Evolutionary conservation across 1,284 basidiomycete genomes (phyloP).

Genomic region (Prillingera fragicola): DNA sequence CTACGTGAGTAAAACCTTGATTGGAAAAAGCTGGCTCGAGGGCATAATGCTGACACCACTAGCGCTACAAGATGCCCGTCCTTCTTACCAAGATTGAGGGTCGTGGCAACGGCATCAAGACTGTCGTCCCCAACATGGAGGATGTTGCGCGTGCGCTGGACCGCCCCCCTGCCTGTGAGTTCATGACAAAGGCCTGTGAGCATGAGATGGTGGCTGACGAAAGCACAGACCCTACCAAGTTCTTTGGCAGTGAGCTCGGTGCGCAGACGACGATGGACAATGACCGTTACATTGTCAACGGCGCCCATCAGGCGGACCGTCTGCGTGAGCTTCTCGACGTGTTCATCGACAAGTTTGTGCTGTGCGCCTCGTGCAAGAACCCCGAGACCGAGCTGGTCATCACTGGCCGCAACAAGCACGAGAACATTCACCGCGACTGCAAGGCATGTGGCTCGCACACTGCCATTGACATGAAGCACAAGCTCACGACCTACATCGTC

Average conservation of each 20-base stretch:
- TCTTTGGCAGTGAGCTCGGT: conserved; percentile 97
- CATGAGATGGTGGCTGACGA: conserved; percentile 6
- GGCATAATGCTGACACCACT: conserved; percentile 6
- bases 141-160: conserved; percentile 94
- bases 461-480: conserved; percentile 93
- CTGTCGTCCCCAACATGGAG: conserved; percentile 96
- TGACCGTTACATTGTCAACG: conserved; percentile 98
- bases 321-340: conserved; percentile 91
- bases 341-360: conserved; percentile 98
- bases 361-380: conserved; percentile 97
- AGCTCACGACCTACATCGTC: conserved; percentile 90
- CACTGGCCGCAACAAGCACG: conserved; percentile 60
- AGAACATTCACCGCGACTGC: conserved; percentile 91
- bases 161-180: conserved; percentile 73
- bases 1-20: conserved; percentile 44
- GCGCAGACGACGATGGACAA: conserved; percentile 95
- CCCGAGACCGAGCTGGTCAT: conserved; percentile 96
- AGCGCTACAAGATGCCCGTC: conserved; percentile 72
- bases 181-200: neutral
- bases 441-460: conserved; percentile 96
- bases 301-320: conserved; percentile 85
- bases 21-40: too few relatives aligned
- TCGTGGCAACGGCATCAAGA: conserved; percentile 99
- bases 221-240: conserved; percentile 83
- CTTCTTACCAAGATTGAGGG: conserved; percentile 96